phyloP scores from a whole-genome alignment of 257 asterid species.

The Oldenlandia corymbosa region DNA sequence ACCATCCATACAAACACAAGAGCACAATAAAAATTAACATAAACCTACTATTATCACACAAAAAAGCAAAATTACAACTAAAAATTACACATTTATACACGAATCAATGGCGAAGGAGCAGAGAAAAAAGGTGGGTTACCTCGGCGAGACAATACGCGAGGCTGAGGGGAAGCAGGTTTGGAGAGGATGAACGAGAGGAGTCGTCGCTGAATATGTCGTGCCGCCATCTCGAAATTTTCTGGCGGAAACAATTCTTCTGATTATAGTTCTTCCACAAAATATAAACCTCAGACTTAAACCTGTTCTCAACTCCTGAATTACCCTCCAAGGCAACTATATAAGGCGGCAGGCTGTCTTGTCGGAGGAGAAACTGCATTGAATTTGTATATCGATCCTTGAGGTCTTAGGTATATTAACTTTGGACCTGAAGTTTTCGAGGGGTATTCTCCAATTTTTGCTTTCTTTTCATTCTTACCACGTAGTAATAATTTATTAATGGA shows the following conservation, averaged over 20 bases:
- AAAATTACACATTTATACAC: no score
- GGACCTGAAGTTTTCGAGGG: no score
- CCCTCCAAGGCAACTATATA: no score
- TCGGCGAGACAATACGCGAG: constrained; percentile 21
- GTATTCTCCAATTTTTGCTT: no score
- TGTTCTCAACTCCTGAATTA: neutral
- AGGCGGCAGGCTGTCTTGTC: neutral
- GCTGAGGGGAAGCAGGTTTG: constrained; percentile 18
- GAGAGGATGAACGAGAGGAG: constrained; percentile 43
- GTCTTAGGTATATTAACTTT: no score
- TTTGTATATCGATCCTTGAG: neutral
- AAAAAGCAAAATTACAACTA: no score
- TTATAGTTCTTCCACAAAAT: neutral
- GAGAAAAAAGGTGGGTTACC: constrained; percentile 28
- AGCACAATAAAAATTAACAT: neutral
- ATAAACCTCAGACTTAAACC: neutral
- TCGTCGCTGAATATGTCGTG: constrained; percentile 33
- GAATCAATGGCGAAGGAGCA: neutral
- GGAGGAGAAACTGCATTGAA: neutral
- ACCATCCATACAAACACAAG: no score
- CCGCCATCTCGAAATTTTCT: constrained; percentile 35
- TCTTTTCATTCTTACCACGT: no score
- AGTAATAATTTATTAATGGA: no score
- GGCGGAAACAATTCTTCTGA: neutral
- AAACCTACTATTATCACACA: neutral